Evolutionary conservation across 352 stramenopile species (phyloP), one percentile per base, ranked within the genome.

Genomic region (Globisporangium spinosum): DNA sequence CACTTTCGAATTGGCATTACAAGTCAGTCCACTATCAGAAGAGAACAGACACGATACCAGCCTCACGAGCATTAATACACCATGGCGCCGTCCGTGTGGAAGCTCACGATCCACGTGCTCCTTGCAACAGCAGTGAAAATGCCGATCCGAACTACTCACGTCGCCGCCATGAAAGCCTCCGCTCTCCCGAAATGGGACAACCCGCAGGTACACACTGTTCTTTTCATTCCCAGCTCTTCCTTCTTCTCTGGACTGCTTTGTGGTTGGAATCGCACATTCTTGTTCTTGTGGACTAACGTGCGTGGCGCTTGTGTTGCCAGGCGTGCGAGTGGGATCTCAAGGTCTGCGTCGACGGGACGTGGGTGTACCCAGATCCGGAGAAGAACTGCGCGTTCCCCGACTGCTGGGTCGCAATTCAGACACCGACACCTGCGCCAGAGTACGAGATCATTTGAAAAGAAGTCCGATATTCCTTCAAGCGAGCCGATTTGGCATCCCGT

Each of bases 341-440:
- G 56, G 74, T 91, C 40, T 91, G 83, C 27, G 69, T 59, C 32
- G 81, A 91, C 65, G 81, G 81, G 58, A 89, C 81, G 61, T 91
- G 83, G 83, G 79, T 89, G 17, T 87, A 90, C 47, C 74, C 81
- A 2, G 62, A 77, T 43, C 69, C 70, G 7, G 75, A 86, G 38
- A 67, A 64, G 15, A 65, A 77, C 27, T 91, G 83, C 64, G 64
- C 70, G 15, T 91, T 89, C 35, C 72, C 78, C 25, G 71, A 80
- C 15, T 91, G 83, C 65, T 76, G 79, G 71, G 70, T 82, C 61
- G 35, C 29, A 20, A 58, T 71, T 25, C 27, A 55, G 6, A 54
- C 40, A 27, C 54, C 63, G 9, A 45, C 27, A 20, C 34, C 61
- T 8, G 10, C 61, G 49, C 25, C 54, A 23, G 47, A 55, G 47